Conservation (phyloP, 225 moss, liverwort and hornwort species). For the Lunularia cruciata region DNA sequence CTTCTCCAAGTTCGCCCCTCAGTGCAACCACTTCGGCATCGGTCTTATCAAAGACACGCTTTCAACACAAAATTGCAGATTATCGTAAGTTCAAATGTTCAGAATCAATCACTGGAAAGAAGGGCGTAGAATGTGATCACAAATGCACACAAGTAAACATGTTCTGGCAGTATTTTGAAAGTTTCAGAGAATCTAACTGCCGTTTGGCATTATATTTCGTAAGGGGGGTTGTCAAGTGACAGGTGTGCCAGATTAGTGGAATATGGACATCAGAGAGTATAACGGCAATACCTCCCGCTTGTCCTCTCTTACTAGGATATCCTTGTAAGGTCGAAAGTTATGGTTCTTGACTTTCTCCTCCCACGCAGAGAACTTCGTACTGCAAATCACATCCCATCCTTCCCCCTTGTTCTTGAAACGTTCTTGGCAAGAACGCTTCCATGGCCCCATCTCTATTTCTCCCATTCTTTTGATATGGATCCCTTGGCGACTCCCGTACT, state of each 20-base stretch:
- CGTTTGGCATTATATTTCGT: no score
- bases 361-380: constrained; percentile 46
- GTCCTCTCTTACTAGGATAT: constrained; percentile 31
- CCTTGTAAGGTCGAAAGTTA: constrained; percentile 46
- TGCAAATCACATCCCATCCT: constrained; percentile 45
- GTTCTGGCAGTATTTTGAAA: no score
- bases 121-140: no score
- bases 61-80: no score
- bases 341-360: constrained; percentile 42
- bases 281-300: constrained; percentile 65
- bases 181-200: no score
- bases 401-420: constrained; percentile 38
- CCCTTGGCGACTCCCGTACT: constrained; percentile 23
- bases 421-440: constrained; percentile 44
- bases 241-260: no score
- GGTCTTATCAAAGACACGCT: no score
- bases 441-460: constrained; percentile 49
- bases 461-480: constrained; percentile 49
- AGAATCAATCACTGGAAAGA: no score
- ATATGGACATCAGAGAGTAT: no score
- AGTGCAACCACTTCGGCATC: constrained; percentile 35
- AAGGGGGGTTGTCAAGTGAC: no score
- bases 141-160: no score
- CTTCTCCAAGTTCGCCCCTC: constrained; percentile 47
- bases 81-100: no score